phyloP scores from a whole-genome alignment of 495 filamentous ascomycete species.

The Podospora australis region DNA sequence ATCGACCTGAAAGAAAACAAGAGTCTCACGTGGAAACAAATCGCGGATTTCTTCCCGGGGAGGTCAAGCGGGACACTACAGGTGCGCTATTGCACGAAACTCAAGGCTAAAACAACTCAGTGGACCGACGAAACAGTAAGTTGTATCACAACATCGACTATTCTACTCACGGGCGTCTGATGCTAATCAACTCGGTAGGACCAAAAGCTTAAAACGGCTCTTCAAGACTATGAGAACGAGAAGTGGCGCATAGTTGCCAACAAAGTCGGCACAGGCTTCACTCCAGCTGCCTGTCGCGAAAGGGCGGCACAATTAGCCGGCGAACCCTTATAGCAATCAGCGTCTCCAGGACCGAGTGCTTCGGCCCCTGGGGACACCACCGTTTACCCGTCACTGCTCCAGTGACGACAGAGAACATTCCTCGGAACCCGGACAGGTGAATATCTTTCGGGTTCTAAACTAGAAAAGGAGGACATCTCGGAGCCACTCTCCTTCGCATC shows the following conservation, averaged over 20 bases:
- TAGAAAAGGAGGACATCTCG: neutral
- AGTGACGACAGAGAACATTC: slow-evolving; percentile 13
- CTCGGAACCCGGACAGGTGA: neutral
- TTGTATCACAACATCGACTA: too few relatives aligned
- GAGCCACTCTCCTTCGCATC: neutral
- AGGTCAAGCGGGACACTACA: slow-evolving; percentile 82
- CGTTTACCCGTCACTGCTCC: slow-evolving; percentile 37
- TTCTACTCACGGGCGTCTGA: too few relatives aligned
- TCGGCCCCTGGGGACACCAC: slow-evolving; percentile 48
- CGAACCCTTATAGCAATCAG: slow-evolving; percentile 49
- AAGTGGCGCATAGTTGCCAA: slow-evolving; percentile 82
- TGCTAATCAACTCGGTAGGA: slow-evolving; percentile 56
- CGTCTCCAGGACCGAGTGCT: slow-evolving; percentile 46
- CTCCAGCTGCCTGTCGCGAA: slow-evolving; percentile 75
- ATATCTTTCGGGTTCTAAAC: neutral
- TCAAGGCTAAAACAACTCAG: slow-evolving; percentile 84
- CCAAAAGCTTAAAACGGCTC: slow-evolving; percentile 66
- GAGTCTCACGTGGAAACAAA: slow-evolving; percentile 91
- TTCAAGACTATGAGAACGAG: slow-evolving; percentile 84
- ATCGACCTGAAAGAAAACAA: slow-evolving; percentile 89
- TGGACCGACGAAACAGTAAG: slow-evolving; percentile 91
- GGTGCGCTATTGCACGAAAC: slow-evolving; percentile 88
- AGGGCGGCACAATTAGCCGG: slow-evolving; percentile 57
- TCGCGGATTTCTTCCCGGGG: slow-evolving; percentile 88
- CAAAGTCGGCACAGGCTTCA: slow-evolving; percentile 82